Base-by-base conservation (phyloP, 225 moss, liverwort and hornwort species). In the Bryum argenteum region DNA sequence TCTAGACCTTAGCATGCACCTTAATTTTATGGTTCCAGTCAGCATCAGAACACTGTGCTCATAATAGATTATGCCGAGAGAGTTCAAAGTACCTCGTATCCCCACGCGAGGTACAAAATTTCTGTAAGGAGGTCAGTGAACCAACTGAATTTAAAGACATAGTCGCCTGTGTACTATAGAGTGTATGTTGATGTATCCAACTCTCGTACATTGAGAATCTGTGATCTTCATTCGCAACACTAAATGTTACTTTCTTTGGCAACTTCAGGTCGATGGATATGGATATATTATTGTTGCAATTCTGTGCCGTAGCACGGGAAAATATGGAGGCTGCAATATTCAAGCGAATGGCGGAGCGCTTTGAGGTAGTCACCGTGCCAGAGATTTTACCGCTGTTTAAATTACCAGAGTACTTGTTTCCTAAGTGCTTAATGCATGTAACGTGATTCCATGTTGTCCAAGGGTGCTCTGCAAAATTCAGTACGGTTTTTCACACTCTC, bases 241-340 rank as follows among this genome's bases (percentile, higher is more conserved):
- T 76, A 42, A 73, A 4, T 15, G 42, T 41, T 69, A 48, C 11
- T 39, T 60, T 69, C 37, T 67, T 43, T 81, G 69, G 17, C 20
- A 65, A 57, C 2, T 42, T 70, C 83, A 96, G 95, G 83, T 93
- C 96, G 54, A 91, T 93, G 96, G 96, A 96, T 65, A 87, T 96
- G 91, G 96, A 96, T 77, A 84, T 96, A 75, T 79, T 93, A 47
- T 82, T 96, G 77, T 79, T 96, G 52, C 96, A 96, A 70, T 93
- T 96, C 65, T 93, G 96, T 78, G 80, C 84, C 54, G 83, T 91
- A 77, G 96, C 96, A 66, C 78, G 75, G 72, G 91, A 90, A 51
- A 83, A 90, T 61, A 89, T 89, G 89, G 85, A 86, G 69, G 56
- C 81, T 61, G 79, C 76, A 65, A 68, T 86, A 41, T 86, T 89